Base-by-base conservation (phyloP, 1,284 basidiomycete species). In the Phellopilus nigrolimitatus region DNA sequence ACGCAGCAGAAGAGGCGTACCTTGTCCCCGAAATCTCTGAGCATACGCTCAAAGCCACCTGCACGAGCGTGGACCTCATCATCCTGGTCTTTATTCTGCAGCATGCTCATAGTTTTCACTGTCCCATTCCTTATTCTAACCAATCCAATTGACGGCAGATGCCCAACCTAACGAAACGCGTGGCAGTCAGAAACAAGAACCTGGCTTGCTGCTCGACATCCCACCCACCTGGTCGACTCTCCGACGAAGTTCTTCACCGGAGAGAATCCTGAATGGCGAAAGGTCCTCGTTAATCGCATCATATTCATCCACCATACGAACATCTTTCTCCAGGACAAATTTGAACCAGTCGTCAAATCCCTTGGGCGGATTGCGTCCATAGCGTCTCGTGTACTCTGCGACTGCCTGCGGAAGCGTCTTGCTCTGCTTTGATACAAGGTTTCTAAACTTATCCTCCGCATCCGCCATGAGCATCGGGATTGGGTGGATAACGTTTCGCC, bases 271-370 rank as follows among this genome's bases (percentile, higher is more conserved):
- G 64, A 92, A 97, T 0, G 91, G 91, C 24, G 74, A 77, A 51
- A 97, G 69, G 64, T 97, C 94, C 44, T 76, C 72, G 51, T 79
- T 67, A n/a, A 97, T 74, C 25, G 82, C 78, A 61, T 97, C 91
- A 63, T 92, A 97, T 64, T 97, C 94, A 68, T 97, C 94, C 17
- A 92, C 75, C 70, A 97, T 82, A 61, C 83, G 79, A 49, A 90
- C 84, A 17, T 80, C 72, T 63, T 89, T 77, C 45, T 81, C 72
- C 64, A 77, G 71, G 17, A 87, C 88, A 68, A 95, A 97, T 49
- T 72, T 67, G 76, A 82, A 97, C 94, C 94, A 97, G 36, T 79
- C 70, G 61, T 94, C 91, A 60, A 97, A 97, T 0, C 92, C 93
- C 49, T 78, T 80, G 0, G 94, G 94, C 3, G 94, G 93, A n/a